Evolutionary conservation across 768 basidiomycete species (phyloP).

Genomic region (Exidia glandulosa): DNA sequence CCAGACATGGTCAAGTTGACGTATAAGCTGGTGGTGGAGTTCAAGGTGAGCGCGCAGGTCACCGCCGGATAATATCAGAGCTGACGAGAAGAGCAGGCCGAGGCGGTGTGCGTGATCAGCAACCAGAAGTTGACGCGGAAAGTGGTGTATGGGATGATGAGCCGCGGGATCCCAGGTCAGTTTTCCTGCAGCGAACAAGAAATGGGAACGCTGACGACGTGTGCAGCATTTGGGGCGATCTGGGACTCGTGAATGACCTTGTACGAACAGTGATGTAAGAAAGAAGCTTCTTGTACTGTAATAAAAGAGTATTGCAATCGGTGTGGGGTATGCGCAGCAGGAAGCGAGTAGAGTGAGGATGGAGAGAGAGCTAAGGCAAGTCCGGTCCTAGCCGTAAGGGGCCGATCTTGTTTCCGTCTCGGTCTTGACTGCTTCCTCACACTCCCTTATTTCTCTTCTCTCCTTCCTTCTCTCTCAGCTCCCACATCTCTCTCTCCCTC

Average conservation of each 20-base stretch:
- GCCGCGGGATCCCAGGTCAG: not conserved
- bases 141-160: slow-evolving; percentile 45
- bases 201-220: slow-evolving; percentile 27
- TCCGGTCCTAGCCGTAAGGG: not conserved
- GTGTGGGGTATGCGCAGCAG: not conserved
- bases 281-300: not conserved
- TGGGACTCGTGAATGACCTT: slow-evolving; percentile 37
- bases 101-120: slow-evolving; percentile 48
- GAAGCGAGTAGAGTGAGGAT: too few relatives aligned
- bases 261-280: not conserved
- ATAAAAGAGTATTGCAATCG: not conserved
- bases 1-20: slow-evolving; percentile 35
- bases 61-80: not conserved
- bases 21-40: slow-evolving; percentile 26
- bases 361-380: too few relatives aligned
- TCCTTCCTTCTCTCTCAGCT: not conserved
- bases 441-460: not conserved
- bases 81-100: slow-evolving; percentile 12
- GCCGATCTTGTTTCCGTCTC: too few relatives aligned
- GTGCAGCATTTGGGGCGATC: slow-evolving; percentile 52
- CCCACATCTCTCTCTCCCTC: not conserved
- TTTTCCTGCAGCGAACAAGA: not conserved
- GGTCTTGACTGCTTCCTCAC: too few relatives aligned
- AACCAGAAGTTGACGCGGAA: slow-evolving; percentile 47
- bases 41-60: slow-evolving; percentile 8